A percentile compares a stretch with the other conserved stretches of the same genome.
Conservation (phyloP, 2,329 filamentous ascomycete genomes). For the Pezicula radicicola region DNA sequence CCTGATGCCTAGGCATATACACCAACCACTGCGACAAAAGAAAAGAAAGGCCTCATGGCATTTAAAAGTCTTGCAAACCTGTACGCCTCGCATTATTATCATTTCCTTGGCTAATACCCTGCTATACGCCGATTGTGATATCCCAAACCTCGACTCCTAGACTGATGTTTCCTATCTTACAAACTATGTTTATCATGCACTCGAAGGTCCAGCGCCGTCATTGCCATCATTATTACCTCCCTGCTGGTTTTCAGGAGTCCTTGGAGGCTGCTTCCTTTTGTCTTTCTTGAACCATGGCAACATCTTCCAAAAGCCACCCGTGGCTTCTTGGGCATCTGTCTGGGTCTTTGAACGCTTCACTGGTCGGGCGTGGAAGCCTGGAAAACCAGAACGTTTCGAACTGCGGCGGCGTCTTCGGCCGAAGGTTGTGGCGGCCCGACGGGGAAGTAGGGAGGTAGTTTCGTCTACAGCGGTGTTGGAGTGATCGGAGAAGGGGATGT, state of each 20-base stretch:
- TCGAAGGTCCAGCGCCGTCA: background rate
- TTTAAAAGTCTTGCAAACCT: too few species aligned
- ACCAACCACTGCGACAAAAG: too few species aligned
- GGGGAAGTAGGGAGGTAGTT: constrained; percentile 17
- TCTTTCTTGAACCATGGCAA: constrained; percentile 49
- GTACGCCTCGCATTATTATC: too few species aligned
- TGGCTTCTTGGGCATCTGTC: constrained; percentile 45
- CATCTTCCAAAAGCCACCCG: constrained; percentile 47
- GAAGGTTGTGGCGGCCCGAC: constrained; percentile 12
- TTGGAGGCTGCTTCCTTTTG: constrained; percentile 16
- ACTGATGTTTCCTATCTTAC: too few species aligned
- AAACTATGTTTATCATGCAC: too few species aligned
- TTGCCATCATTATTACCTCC: constrained; percentile 1
- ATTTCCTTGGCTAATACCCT: too few species aligned
- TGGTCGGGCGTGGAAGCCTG: constrained; percentile 53
- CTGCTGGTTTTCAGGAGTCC: background rate
- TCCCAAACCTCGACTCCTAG: too few species aligned
- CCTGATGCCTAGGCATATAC: too few species aligned
- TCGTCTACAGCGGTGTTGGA: constrained; percentile 14
- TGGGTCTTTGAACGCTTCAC: constrained; percentile 14
- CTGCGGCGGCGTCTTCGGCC: constrained; percentile 34
- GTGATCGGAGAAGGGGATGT: constrained; percentile 1
- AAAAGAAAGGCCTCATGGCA: too few species aligned
- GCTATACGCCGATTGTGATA: too few species aligned
- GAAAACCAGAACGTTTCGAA: constrained; percentile 55